Evolutionary conservation across 305 asterid genomes (phyloP).

Genomic region (Lippia alba): DNA sequence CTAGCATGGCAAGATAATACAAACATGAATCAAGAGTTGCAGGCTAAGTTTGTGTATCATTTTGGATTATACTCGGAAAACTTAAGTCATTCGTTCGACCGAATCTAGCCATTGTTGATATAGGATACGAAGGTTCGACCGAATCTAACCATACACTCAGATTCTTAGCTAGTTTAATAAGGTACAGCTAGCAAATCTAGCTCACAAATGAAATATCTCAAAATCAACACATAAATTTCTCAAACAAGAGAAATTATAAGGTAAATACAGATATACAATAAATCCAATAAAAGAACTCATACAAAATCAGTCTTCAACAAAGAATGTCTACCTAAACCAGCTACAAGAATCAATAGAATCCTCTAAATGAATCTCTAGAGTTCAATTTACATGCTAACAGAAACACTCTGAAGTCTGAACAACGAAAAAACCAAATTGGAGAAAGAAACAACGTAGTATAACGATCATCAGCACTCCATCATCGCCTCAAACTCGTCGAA

Average conservation of each 20-base stretch:
- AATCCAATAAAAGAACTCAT: background rate
- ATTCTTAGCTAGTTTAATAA: no score
- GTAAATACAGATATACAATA: background rate
- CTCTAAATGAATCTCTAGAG: background rate
- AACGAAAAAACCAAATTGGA: background rate
- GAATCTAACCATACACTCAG: no score
- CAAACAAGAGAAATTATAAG: no score
- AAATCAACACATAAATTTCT: background rate
- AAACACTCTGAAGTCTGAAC: background rate
- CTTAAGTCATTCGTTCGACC: no score
- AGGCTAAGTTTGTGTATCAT: no score
- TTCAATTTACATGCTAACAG: background rate
- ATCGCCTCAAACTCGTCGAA: conserved; percentile 72
- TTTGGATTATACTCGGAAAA: no score
- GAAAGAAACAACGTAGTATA: background rate
- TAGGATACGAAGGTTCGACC: no score
- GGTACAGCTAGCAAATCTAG: no score
- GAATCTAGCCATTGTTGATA: no score
- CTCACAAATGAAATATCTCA: no score
- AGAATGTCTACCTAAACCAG: background rate
- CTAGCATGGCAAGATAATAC: no score
- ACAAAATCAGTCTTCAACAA: background rate
- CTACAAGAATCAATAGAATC: conserved; percentile 4
- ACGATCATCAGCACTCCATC: conserved; percentile 48
- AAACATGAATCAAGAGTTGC: no score